Evolutionary conservation across 495 filamentous ascomycete genomes (phyloP).

Genomic region (Podospora anserina): DNA sequence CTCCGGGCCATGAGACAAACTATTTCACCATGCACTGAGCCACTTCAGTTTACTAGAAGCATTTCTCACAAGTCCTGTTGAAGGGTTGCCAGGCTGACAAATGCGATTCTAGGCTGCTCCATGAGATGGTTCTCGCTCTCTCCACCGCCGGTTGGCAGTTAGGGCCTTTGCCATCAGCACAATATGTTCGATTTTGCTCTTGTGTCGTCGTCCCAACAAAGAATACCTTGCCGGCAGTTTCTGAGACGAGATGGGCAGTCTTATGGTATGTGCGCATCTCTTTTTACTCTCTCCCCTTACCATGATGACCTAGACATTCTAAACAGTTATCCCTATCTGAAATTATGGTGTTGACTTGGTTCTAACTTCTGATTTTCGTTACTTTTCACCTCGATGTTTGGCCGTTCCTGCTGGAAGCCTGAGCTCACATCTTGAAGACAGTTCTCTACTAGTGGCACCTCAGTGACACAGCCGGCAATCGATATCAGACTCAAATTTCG

Average conservation of each 20-base stretch:
- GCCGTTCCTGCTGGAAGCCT: slow-evolving; percentile 11
- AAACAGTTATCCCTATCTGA: slow-evolving; percentile 14
- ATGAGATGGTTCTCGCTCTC: not conserved
- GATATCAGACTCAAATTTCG: not conserved
- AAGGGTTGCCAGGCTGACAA: not conserved
- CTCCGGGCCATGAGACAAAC: slow-evolving; percentile 93
- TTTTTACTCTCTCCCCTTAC: not conserved
- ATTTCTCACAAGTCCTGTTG: not conserved
- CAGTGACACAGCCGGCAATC: not conserved
- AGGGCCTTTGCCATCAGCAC: not conserved
- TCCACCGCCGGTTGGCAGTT: not conserved
- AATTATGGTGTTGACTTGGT: slow-evolving; percentile 6
- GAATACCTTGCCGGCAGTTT: not conserved
- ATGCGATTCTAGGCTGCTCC: not conserved
- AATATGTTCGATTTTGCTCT: not conserved
- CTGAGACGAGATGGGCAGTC: not conserved
- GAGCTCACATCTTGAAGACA: not conserved
- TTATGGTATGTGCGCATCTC: not conserved
- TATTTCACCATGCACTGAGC: slow-evolving; percentile 80
- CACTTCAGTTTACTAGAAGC: not conserved
- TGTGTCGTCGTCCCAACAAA: not conserved
- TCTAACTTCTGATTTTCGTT: slow-evolving; percentile 12
- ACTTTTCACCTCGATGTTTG: not conserved
- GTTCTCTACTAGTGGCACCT: not conserved
- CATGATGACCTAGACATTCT: slow-evolving; percentile 11